phyloP scores from a whole-genome alignment of 805 yeast species.

The Myxozyma melibiosi region DNA sequence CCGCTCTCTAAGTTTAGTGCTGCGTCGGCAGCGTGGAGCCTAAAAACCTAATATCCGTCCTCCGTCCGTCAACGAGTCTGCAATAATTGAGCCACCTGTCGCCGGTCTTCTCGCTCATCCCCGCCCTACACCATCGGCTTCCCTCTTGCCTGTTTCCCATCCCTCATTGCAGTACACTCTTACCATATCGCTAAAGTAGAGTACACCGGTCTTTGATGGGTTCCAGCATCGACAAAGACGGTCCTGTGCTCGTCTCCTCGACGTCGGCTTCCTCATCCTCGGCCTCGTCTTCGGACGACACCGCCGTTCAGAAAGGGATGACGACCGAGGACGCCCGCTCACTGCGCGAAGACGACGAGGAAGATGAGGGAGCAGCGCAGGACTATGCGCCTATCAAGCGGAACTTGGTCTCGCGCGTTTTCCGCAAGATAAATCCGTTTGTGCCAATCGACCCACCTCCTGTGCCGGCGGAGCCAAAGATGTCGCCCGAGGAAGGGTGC shows the following conservation, averaged over 20 bases:
- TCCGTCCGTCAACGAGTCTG: no score
- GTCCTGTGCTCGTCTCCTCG: neutral
- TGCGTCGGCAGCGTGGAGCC: constrained; percentile 8
- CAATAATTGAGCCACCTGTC: no score
- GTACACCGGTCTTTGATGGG: no score
- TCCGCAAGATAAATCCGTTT: constrained; percentile 6
- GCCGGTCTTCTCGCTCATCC: no score
- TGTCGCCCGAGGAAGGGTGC: constrained; percentile 36
- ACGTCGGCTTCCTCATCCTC: neutral
- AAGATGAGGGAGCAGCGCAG: neutral
- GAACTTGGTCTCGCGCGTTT: neutral
- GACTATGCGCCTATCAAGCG: neutral
- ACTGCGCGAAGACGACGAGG: neutral
- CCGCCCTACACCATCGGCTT: no score
- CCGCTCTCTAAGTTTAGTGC: neutral
- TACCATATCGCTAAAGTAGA: no score
- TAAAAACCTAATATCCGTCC: no score
- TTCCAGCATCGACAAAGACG: neutral
- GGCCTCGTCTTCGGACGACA: neutral
- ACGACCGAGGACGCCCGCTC: no score
- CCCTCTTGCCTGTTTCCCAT: no score
- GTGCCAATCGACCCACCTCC: constrained; percentile 26
- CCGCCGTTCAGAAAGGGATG: no score
- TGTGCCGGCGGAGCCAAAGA: constrained; percentile 33
- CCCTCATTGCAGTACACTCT: no score